phyloP scores from a whole-genome alignment of 148 eudicot genomes.

The Chenopodium quinoa region DNA sequence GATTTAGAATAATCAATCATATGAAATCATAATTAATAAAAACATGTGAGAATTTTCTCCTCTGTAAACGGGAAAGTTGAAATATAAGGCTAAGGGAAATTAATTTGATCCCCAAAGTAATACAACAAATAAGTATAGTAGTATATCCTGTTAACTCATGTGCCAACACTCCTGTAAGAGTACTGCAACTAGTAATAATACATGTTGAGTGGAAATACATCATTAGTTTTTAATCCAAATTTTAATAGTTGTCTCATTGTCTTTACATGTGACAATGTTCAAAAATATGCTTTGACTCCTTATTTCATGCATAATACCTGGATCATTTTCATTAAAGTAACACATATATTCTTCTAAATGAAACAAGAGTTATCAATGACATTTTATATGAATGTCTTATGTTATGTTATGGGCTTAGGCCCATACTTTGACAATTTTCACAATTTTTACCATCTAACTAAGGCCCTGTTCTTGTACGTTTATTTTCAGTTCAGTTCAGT shows the following conservation, averaged over 20 bases:
- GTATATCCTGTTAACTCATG: slow-evolving; percentile 5
- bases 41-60: not conserved
- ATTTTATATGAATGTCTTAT: too few relatives aligned
- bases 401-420: too few relatives aligned
- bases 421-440: too few relatives aligned
- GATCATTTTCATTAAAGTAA: not conserved
- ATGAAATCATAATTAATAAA: not conserved
- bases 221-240: not conserved
- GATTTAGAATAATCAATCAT: not conserved
- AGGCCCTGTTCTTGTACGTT: too few relatives aligned
- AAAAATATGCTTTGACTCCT: not conserved
- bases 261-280: not conserved
- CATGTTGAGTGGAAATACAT: not conserved
- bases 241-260: not conserved
- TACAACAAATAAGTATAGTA: not conserved
- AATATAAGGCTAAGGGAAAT: not conserved
- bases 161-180: slow-evolving; percentile 1
- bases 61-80: not conserved
- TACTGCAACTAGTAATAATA: not conserved
- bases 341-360: not conserved
- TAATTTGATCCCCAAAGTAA: not conserved
- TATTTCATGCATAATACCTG: not conserved
- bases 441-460: too few relatives aligned
- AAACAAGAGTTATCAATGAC: not conserved
- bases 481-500: too few relatives aligned